Evolutionary conservation across 2,329 filamentous ascomycete species (phyloP).

Genomic region (Diaporthe sp.): DNA sequence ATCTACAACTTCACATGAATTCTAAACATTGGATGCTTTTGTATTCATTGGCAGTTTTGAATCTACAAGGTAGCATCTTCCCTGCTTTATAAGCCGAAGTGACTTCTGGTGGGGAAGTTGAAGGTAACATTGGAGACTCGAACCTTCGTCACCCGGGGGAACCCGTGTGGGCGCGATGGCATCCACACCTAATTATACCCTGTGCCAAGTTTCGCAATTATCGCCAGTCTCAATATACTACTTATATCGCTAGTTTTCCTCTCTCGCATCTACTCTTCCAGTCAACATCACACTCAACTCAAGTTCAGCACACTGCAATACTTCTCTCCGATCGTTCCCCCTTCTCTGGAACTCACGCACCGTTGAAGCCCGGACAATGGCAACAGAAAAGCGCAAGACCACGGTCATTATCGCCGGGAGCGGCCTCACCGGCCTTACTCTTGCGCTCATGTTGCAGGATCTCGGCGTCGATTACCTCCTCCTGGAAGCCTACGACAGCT

Average conservation of each 20-base stretch:
- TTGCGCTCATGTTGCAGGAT: constrained; percentile 4
- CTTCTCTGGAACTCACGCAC: background rate
- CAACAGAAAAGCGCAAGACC: background rate
- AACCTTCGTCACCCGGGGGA: background rate
- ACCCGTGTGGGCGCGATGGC: too few relatives aligned
- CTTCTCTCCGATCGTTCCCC: background rate
- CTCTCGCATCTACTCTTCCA: background rate
- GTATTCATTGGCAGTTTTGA: background rate
- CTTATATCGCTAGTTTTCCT: background rate
- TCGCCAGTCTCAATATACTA: background rate
- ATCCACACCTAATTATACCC: background rate
- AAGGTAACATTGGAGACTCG: background rate
- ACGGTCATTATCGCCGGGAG: constrained; percentile 16
- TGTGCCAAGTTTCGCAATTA: background rate
- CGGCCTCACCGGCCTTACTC: constrained; percentile 16
- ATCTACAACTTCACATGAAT: background rate
- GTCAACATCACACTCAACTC: background rate
- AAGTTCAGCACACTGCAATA: background rate
- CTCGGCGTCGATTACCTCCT: constrained; percentile 20
- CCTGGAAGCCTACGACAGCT: constrained; percentile 23
- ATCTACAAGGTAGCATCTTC: background rate
- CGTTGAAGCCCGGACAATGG: background rate
- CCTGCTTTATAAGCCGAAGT: background rate
- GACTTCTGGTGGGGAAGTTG: background rate
- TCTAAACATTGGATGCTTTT: background rate